These are phyloP conservation scores for Annulohypoxylon bovei DNA, from an alignment of 495 filamentous ascomycete genomes.

Conservation along the genomic window DNA sequence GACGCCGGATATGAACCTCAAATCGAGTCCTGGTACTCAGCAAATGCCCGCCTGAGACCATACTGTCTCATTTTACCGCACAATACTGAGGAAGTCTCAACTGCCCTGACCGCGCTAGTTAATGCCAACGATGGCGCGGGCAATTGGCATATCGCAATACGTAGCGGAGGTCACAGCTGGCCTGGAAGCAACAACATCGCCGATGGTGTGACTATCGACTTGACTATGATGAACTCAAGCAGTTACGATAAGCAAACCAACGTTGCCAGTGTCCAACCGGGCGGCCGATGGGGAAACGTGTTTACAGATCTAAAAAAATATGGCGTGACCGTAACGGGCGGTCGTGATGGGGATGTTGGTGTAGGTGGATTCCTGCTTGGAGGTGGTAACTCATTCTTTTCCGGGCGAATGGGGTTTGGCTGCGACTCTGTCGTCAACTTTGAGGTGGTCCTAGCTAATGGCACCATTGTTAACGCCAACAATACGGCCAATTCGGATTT, in stretches of 20 bases:
- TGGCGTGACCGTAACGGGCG: constrained; percentile 51
- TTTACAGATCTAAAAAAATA: constrained; percentile 50
- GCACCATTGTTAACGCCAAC: constrained; percentile 60
- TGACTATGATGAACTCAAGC: constrained; percentile 55
- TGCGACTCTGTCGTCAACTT: constrained; percentile 60
- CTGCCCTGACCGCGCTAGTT: constrained; percentile 44
- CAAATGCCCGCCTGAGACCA: constrained; percentile 50
- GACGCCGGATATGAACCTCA: constrained; percentile 39
- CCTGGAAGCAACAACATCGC: constrained; percentile 51
- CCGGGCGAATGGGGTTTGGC: constrained; percentile 54
- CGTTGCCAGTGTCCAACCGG: constrained; percentile 54
- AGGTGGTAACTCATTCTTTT: constrained; percentile 56
- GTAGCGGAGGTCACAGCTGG: constrained; percentile 58
- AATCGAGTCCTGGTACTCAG: constrained; percentile 55
- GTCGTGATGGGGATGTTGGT: constrained; percentile 54
- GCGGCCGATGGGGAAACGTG: constrained; percentile 57
- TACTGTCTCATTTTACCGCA: constrained; percentile 53
- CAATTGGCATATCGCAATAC: constrained; percentile 58
- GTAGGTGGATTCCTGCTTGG: constrained; percentile 56
- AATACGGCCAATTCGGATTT: constrained; percentile 55
- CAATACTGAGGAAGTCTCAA: constrained; percentile 49
- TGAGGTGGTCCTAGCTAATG: constrained; percentile 64
- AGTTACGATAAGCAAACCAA: constrained; percentile 51
- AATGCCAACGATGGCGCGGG: constrained; percentile 45
- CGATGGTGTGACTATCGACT: constrained; percentile 63